These are phyloP conservation scores for Saccharomyces mikatae DNA, from an alignment of 805 yeast genomes.

Conservation along the genomic window DNA sequence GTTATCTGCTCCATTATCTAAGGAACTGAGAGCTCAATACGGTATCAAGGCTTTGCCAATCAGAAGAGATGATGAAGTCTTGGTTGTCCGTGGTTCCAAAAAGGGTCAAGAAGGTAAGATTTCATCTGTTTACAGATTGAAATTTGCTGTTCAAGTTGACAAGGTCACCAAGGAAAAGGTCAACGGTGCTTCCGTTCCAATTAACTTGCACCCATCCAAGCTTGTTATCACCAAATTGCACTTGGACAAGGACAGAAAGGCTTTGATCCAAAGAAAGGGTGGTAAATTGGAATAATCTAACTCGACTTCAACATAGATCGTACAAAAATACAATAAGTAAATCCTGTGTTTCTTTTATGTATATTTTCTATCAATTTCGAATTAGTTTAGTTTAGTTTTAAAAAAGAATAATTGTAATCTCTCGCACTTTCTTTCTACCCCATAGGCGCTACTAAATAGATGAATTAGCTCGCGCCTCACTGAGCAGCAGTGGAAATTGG, in stretches of 20 bases:
- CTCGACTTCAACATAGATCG: background rate
- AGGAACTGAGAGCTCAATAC: slow-evolving; percentile 96
- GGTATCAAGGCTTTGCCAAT: slow-evolving; percentile 91
- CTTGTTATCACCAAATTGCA: slow-evolving; percentile 96
- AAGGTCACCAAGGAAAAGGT: slow-evolving; percentile 95
- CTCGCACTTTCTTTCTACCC: background rate
- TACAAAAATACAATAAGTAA: background rate
- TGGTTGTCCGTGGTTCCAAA: slow-evolving; percentile 96
- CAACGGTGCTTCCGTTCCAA: slow-evolving; percentile 93
- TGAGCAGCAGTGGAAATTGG: background rate
- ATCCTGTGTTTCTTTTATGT: background rate
- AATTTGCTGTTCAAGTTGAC: slow-evolving; percentile 90
- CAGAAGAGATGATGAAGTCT: slow-evolving; percentile 94
- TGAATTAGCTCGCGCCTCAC: background rate
- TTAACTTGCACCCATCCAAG: slow-evolving; percentile 96
- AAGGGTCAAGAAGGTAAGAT: slow-evolving; percentile 98
- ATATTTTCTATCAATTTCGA: background rate
- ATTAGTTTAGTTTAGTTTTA: background rate
- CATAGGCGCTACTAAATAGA: background rate
- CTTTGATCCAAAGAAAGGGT: slow-evolving; percentile 93
- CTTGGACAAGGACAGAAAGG: slow-evolving; percentile 98
- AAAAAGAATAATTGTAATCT: background rate
- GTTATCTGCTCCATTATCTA: slow-evolving; percentile 96
- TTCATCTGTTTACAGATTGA: slow-evolving; percentile 96
- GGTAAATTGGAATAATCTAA: slow-evolving; percentile 79